Conservation (phyloP, 139 green algal species). For the Chlorella sorokiniana region DNA sequence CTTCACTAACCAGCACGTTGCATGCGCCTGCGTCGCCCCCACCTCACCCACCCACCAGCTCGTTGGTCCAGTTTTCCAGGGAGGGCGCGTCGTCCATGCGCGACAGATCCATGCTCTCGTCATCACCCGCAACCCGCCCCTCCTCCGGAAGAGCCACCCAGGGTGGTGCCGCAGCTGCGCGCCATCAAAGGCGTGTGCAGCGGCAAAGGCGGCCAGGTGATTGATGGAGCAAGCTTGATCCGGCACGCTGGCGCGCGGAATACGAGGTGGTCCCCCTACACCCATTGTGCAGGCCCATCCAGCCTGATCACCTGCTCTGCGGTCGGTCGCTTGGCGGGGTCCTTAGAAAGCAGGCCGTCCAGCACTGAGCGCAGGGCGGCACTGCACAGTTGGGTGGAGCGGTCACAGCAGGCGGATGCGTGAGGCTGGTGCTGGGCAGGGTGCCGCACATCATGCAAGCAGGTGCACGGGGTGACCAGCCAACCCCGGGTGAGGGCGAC, state of each 20-base stretch:
- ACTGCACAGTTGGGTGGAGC: background rate
- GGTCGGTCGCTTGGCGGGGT: slow-evolving; percentile 16
- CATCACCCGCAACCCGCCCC: background rate
- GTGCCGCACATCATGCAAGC: too few species aligned
- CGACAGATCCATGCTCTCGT: background rate
- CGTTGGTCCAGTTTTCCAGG: slow-evolving; percentile 6
- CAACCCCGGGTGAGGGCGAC: too few species aligned
- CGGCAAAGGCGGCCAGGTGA: too few species aligned
- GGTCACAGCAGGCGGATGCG: slow-evolving; percentile 5
- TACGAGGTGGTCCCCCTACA: too few species aligned
- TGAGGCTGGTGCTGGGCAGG: too few species aligned
- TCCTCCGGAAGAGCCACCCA: slow-evolving; percentile 5
- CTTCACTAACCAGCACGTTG: too few species aligned
- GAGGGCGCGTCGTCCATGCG: background rate
- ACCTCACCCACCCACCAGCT: background rate
- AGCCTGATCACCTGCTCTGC: too few species aligned
- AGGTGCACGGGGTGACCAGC: too few species aligned
- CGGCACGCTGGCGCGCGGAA: too few species aligned
- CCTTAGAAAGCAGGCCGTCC: slow-evolving; percentile 22
- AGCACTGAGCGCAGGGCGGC: slow-evolving; percentile 12
- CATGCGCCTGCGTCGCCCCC: background rate
- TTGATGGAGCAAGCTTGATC: too few species aligned
- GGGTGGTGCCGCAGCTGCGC: slow-evolving; percentile 26
- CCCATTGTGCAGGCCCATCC: too few species aligned
- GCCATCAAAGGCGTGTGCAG: too few species aligned